Percentiles rank a stretch among this genome's conserved stretches.
Evolutionary conservation across 2,329 filamentous ascomycete species (phyloP).

Genomic region (Arthrobotrys megalospora): DNA sequence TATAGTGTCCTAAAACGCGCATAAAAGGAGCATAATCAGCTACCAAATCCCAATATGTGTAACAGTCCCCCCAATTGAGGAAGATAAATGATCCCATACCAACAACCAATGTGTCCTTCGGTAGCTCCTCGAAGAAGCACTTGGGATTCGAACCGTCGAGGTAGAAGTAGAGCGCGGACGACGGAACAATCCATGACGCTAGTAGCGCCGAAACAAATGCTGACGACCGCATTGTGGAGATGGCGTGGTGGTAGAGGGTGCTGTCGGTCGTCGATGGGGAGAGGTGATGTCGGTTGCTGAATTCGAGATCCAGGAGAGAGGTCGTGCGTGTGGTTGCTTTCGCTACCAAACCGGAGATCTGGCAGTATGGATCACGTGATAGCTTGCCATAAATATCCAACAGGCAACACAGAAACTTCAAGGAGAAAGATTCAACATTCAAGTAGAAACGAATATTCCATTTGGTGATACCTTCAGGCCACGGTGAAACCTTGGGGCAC

Average conservation of each 20-base stretch:
- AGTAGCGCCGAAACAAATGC: conserved; percentile 52
- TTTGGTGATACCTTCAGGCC: background rate
- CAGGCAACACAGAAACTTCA: conserved; percentile 20
- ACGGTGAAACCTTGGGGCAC: background rate
- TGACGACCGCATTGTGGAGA: conserved; percentile 47
- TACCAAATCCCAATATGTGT: background rate
- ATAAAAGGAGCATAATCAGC: conserved; percentile 27
- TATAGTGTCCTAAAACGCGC: conserved; percentile 76
- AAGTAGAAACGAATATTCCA: conserved; percentile 3
- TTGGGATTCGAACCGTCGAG: conserved; percentile 87
- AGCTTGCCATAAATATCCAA: conserved; percentile 17
- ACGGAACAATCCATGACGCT: conserved; percentile 75
- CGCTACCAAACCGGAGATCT: conserved; percentile 52
- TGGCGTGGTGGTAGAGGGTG: background rate
- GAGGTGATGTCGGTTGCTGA: conserved; percentile 19
- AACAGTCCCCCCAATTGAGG: background rate
- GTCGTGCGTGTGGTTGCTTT: conserved; percentile 28
- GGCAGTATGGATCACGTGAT: conserved; percentile 56
- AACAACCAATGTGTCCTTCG: conserved; percentile 96
- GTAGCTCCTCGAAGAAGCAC: conserved; percentile 98
- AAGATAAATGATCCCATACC: conserved; percentile 71
- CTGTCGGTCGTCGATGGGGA: conserved; percentile 36
- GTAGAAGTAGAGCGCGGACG: conserved; percentile 94
- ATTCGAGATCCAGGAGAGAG: conserved; percentile 38
- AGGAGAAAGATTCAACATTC: background rate